phyloP scores from a whole-genome alignment of 2,329 filamentous ascomycete species.

The Nothophoma quercina region DNA sequence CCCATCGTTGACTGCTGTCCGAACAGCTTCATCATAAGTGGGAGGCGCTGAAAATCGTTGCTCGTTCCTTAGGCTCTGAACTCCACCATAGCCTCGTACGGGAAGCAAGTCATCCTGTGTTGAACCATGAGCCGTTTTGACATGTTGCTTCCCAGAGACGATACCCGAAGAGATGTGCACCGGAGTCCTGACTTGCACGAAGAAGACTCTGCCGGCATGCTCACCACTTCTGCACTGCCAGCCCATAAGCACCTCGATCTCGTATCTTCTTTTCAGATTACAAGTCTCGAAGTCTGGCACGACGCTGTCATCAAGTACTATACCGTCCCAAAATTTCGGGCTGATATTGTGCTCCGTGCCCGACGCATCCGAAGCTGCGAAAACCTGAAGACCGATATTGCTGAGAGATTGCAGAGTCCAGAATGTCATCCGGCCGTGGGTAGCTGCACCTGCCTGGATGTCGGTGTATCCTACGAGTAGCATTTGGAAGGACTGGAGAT shows the following conservation, averaged over 20 bases:
- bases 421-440: constrained; percentile 12
- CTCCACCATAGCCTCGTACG: no score
- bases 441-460: constrained; percentile 11
- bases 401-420: constrained; percentile 26
- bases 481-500: constrained; percentile 25
- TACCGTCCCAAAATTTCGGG: constrained; percentile 12
- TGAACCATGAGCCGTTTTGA: background rate
- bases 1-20: background rate
- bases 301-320: constrained; percentile 7
- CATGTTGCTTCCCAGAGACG: background rate
- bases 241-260: constrained; percentile 25
- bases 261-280: constrained; percentile 24
- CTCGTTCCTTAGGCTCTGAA: background rate
- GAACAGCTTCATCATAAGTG: background rate
- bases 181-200: constrained; percentile 22
- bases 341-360: constrained; percentile 7
- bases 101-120: no score
- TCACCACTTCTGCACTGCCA: constrained; percentile 19
- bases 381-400: constrained; percentile 16
- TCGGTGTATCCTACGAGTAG: constrained; percentile 25
- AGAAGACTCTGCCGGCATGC: constrained; percentile 19
- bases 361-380: background rate
- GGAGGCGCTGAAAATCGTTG: background rate
- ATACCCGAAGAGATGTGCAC: constrained; percentile 22
- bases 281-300: constrained; percentile 22